Conservation (phyloP, 2,329 filamentous ascomycete genomes). For the Aspergillus terreus region DNA sequence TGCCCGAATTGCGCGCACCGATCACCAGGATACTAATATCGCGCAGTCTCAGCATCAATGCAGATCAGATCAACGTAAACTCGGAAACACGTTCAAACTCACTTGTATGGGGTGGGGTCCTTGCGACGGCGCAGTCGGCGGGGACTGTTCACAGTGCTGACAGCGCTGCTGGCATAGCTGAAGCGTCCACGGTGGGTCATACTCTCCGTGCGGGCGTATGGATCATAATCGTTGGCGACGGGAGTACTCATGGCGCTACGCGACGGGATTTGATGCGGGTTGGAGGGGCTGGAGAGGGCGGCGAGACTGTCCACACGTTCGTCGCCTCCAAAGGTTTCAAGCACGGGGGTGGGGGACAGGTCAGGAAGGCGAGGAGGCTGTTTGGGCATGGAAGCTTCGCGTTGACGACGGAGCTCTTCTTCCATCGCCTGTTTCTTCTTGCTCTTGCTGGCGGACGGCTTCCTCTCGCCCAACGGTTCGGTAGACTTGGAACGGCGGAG, state of each 20-base stretch:
- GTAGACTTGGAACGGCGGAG: slow-evolving; percentile 66
- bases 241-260: slow-evolving; percentile 23
- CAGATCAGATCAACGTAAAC: background rate
- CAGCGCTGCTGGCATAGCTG: slow-evolving; percentile 89
- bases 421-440: slow-evolving; percentile 41
- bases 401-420: slow-evolving; percentile 54
- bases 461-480: slow-evolving; percentile 56
- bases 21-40: slow-evolving; percentile 75
- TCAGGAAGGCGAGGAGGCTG: slow-evolving; percentile 56
- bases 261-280: slow-evolving; percentile 22
- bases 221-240: slow-evolving; percentile 55
- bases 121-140: slow-evolving; percentile 89
- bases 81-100: slow-evolving; percentile 42
- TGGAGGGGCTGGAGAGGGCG: slow-evolving; percentile 45
- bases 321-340: slow-evolving; percentile 62
- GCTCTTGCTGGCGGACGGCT: slow-evolving; percentile 32
- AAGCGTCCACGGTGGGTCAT: slow-evolving; percentile 96
- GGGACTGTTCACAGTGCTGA: slow-evolving; percentile 89
- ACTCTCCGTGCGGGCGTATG: slow-evolving; percentile 81
- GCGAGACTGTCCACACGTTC: slow-evolving; percentile 59
- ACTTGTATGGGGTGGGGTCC: slow-evolving; percentile 98
- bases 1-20: slow-evolving; percentile 81
- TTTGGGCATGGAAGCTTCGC: slow-evolving; percentile 53
- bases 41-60: slow-evolving; percentile 4
- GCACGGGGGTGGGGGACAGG: slow-evolving; percentile 43